Conservation (phyloP, 2,329 filamentous ascomycete genomes). For the Pyrenochaeta sp. region DNA sequence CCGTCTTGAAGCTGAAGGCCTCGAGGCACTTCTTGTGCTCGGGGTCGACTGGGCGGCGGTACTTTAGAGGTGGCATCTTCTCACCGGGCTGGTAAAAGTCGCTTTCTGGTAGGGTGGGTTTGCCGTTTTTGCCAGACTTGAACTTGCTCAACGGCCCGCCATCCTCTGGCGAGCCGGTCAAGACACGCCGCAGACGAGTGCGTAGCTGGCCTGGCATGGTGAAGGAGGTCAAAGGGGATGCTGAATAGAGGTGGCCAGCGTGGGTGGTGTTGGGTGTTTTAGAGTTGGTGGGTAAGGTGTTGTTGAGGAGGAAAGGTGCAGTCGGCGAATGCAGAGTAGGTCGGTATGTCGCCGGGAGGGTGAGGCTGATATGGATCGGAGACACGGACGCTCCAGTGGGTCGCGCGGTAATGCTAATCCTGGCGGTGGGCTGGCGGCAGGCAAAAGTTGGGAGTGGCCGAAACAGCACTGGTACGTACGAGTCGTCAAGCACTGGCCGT, state of each 20-base stretch:
- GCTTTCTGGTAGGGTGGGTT: conserved; percentile 49
- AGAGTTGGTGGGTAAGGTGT: conserved; percentile 5
- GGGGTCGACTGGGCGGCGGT: conserved; percentile 58
- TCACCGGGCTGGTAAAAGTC: conserved; percentile 62
- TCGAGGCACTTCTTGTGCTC: conserved; percentile 61
- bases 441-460: conserved; percentile 11
- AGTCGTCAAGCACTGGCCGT: conserved; percentile 10
- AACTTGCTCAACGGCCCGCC: conserved; percentile 31
- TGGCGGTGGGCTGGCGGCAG: conserved; percentile 10
- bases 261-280: not conserved
- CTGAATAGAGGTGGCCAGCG: not conserved
- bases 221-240: conserved; percentile 4
- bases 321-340: conserved; percentile 19
- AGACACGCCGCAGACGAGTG: conserved; percentile 55
- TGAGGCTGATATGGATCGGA: conserved; percentile 31
- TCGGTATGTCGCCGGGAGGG: conserved; percentile 25
- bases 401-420: conserved; percentile 8
- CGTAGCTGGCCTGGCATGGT: conserved; percentile 56
- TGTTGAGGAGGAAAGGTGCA: conserved; percentile 14
- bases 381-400: conserved; percentile 20
- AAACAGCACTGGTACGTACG: conserved; percentile 17
- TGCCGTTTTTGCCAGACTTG: conserved; percentile 36
- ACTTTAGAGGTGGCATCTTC: conserved; percentile 61
- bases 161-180: conserved; percentile 47
- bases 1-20: conserved; percentile 56